These are phyloP conservation scores for Petasospora rhodanensis DNA, from an alignment of 1,139 yeast genomes.

Conservation along the genomic window DNA sequence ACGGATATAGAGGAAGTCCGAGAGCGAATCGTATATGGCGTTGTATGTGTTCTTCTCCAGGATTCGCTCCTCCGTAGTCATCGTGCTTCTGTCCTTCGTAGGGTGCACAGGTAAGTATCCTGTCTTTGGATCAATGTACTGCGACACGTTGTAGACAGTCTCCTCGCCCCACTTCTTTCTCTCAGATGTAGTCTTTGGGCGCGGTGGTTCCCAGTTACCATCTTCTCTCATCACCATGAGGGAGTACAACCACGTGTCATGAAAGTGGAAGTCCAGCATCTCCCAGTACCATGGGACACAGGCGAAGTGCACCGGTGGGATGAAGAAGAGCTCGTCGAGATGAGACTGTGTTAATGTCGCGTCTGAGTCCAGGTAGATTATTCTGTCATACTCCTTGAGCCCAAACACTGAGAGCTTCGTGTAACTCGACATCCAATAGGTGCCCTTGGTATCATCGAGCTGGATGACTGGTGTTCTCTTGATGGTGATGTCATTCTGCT, in stretches of 20 bases:
- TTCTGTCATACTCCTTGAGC: slow-evolving; percentile 41
- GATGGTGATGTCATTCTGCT: slow-evolving; percentile 26
- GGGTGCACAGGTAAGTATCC: slow-evolving; percentile 3
- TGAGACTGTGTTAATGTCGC: slow-evolving; percentile 28
- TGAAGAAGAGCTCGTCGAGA: slow-evolving; percentile 45
- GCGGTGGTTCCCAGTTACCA: slow-evolving; percentile 6
- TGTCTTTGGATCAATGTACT: background rate
- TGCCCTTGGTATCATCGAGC: background rate
- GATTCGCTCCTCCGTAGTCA: slow-evolving; percentile 1
- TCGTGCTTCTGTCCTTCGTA: no score
- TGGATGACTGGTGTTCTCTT: background rate
- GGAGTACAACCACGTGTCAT: slow-evolving; percentile 5
- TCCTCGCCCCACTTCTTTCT: slow-evolving; percentile 2
- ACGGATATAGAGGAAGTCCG: slow-evolving; percentile 12
- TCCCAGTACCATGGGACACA: slow-evolving; percentile 32
- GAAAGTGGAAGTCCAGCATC: slow-evolving; percentile 10
- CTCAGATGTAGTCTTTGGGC: slow-evolving; percentile 14
- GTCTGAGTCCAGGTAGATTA: slow-evolving; percentile 42
- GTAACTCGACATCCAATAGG: slow-evolving; percentile 45
- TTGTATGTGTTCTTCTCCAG: slow-evolving; percentile 18
- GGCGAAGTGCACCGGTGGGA: slow-evolving; percentile 37
- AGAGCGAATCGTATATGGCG: slow-evolving; percentile 18
- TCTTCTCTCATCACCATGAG: background rate
- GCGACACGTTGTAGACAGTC: background rate
- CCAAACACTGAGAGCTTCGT: slow-evolving; percentile 52